Conservation (phyloP, 345 rosid species). For the Hibiscus syriacus region DNA sequence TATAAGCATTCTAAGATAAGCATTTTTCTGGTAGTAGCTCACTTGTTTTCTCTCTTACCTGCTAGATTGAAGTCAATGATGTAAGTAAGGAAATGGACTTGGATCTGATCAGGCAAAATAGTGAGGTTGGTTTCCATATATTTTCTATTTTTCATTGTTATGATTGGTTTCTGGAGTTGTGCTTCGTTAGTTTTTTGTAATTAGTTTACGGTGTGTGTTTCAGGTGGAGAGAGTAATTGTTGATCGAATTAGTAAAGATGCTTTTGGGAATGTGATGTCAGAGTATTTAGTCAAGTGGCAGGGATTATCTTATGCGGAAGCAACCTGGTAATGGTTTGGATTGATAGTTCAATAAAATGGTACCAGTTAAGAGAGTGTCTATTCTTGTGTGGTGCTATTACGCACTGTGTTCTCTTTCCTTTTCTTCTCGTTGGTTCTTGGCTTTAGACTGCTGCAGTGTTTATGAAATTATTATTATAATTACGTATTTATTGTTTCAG, state of each 20-base stretch:
- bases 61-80: slow-evolving; percentile 89
- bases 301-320: slow-evolving; percentile 98
- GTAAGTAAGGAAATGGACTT: slow-evolving; percentile 99
- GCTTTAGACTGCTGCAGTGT: neutral
- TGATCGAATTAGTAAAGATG: slow-evolving; percentile 75
- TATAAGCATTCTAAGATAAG: neutral
- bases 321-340: slow-evolving; percentile 62
- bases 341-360: neutral
- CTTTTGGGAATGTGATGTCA: slow-evolving; percentile 57
- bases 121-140: slow-evolving; percentile 53
- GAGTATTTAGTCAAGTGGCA: slow-evolving; percentile 98
- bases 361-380: neutral
- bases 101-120: slow-evolving; percentile 90
- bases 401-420: neutral
- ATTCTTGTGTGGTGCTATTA: neutral
- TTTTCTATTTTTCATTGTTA: neutral
- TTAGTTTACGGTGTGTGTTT: slow-evolving; percentile 14
- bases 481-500: slow-evolving; percentile 10
- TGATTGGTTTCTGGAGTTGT: neutral
- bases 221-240: slow-evolving; percentile 91
- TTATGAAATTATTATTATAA: neutral
- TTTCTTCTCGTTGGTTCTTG: neutral
- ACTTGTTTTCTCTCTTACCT: neutral
- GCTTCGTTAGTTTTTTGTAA: neutral
- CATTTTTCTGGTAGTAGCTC: neutral